Conservation (phyloP, 176 grass and related monocot species). For the Miscanthus lutarioriparius region DNA sequence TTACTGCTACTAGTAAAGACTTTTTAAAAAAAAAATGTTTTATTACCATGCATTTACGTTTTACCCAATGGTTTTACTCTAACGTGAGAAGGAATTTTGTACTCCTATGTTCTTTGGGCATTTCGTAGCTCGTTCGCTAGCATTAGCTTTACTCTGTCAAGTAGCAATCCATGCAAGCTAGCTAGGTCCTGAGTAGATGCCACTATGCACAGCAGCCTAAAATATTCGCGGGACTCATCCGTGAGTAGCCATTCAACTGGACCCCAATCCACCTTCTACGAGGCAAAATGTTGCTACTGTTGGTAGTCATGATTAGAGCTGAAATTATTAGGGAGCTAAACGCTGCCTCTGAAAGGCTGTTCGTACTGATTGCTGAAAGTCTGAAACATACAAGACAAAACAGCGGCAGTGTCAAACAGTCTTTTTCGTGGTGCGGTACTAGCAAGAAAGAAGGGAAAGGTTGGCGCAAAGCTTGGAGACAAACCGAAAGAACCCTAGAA, state of each 20-base stretch:
- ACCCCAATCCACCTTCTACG: neutral
- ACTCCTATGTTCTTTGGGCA: too few relatives aligned
- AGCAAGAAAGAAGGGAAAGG: conserved; percentile 3
- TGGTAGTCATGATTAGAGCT: conserved; percentile 25
- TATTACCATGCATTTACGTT: too few relatives aligned
- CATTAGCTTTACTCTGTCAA: too few relatives aligned
- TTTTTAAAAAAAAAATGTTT: too few relatives aligned
- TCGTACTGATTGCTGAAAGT: neutral
- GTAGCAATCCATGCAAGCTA: neutral
- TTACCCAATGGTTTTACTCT: too few relatives aligned
- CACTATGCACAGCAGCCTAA: conserved; percentile 21
- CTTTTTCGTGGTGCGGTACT: neutral
- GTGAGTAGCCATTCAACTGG: neutral
- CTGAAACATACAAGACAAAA: conserved; percentile 34
- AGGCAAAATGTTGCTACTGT: conserved; percentile 1
- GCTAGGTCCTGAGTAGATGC: conserved; percentile 18
- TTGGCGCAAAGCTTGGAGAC: neutral
- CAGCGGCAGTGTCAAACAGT: conserved; percentile 3
- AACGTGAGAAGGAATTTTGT: too few relatives aligned
- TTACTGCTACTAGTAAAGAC: too few relatives aligned
- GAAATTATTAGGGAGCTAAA: conserved; percentile 24
- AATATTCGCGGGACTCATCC: neutral
- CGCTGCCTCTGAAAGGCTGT: neutral
- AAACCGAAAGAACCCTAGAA: conserved; percentile 21
- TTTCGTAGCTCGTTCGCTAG: too few relatives aligned